Evolutionary conservation across 257 asterid species (phyloP).

Genomic region (Rehmannia glutinosa): DNA sequence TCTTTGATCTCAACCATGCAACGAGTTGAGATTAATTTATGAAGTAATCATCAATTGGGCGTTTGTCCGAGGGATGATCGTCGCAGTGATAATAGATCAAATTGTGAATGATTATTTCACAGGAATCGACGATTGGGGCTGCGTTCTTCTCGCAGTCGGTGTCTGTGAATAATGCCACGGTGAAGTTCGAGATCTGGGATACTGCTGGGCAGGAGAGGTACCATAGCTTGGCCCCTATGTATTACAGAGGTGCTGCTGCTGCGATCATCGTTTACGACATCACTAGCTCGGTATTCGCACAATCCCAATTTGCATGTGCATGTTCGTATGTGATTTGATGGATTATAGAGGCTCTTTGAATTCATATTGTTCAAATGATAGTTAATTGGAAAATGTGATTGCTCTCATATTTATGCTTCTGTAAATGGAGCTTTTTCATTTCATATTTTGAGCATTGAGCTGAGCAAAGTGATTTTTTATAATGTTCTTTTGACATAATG

Average conservation of each 20-base stretch:
- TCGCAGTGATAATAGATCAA: neutral
- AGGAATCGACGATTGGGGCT: conserved; percentile 99
- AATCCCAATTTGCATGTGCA: conserved; percentile 14
- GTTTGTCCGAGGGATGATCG: neutral
- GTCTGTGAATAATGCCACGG: conserved; percentile 74
- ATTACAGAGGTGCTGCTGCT: conserved; percentile 96
- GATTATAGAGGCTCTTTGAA: neutral
- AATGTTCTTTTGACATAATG: too few species aligned
- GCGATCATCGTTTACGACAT: conserved; percentile 91
- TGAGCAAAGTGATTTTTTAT: too few species aligned
- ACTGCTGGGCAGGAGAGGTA: conserved; percentile 99
- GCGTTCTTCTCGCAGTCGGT: conserved; percentile 89
- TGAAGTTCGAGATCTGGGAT: conserved; percentile 98
- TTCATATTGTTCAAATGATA: too few species aligned
- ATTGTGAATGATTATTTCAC: neutral
- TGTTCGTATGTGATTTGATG: conserved; percentile 4
- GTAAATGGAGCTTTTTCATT: neutral
- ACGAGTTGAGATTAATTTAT: conserved; percentile 1
- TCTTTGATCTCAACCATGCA: conserved; percentile 3
- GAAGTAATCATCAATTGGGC: neutral
- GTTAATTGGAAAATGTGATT: neutral
- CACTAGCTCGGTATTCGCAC: conserved; percentile 60
- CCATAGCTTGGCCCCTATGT: conserved; percentile 99
- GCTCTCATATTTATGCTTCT: neutral
- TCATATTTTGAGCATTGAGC: neutral